Evolutionary conservation across 2,329 filamentous ascomycete species (phyloP).

Genomic region (Xylaria sp.): DNA sequence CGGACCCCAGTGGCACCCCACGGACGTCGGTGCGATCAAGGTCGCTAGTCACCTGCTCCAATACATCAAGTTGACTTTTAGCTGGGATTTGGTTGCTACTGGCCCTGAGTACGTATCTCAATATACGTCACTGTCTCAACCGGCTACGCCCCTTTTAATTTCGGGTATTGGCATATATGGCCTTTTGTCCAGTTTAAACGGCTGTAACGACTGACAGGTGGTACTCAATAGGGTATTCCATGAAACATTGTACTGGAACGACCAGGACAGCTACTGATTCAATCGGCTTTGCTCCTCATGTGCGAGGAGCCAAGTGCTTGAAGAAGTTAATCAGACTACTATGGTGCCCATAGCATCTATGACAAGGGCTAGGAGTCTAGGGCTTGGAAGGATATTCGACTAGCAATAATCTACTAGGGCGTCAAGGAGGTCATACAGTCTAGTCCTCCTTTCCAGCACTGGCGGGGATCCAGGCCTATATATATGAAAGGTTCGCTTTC

Average conservation of each 20-base stretch:
- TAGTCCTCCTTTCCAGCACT: too few relatives aligned
- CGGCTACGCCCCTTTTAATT: neutral
- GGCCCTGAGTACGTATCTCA: conserved; percentile 60
- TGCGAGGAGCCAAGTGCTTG: neutral
- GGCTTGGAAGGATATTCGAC: too few relatives aligned
- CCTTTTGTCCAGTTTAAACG: neutral
- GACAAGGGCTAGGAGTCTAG: too few relatives aligned
- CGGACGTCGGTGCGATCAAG: conserved; percentile 70
- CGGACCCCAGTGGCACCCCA: conserved; percentile 66
- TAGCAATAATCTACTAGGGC: too few relatives aligned
- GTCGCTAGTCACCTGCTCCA: conserved; percentile 68
- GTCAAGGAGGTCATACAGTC: too few relatives aligned
- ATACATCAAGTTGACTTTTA: conserved; percentile 65
- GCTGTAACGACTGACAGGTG: conserved; percentile 4
- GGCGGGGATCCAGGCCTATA: too few relatives aligned
- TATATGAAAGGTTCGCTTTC: too few relatives aligned
- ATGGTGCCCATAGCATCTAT: neutral
- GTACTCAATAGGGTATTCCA: conserved; percentile 47
- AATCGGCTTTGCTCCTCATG: neutral
- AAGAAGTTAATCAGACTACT: neutral
- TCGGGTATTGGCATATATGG: neutral
- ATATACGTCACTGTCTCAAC: conserved; percentile 34
- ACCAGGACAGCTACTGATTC: conserved; percentile 55
- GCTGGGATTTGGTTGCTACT: conserved; percentile 64
- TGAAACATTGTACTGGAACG: conserved; percentile 64